Evolutionary conservation across 148 eudicot genomes (phyloP).

Genomic region (Fagopyrum tataricum): DNA sequence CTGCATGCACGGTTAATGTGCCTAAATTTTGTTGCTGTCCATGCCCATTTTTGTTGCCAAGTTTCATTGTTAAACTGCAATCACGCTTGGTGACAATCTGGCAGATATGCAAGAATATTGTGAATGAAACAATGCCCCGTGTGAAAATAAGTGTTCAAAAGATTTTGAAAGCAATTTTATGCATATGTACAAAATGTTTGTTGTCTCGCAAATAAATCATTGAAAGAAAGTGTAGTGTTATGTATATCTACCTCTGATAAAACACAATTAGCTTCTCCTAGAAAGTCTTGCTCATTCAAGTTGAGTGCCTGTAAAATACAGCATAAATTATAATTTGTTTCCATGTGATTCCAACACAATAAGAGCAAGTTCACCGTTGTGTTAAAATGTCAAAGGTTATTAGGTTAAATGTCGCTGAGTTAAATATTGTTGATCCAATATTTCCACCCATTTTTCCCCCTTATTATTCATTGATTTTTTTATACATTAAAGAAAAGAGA

Average conservation of each 20-base stretch:
- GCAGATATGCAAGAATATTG: constrained; percentile 18
- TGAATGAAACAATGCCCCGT: too few species aligned
- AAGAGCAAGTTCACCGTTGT: too few species aligned
- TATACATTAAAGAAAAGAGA: too few species aligned
- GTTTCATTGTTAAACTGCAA: constrained; percentile 52
- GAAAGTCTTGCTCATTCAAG: constrained; percentile 72
- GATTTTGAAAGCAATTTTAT: too few species aligned
- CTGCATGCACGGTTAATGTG: constrained; percentile 60
- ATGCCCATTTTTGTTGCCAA: constrained; percentile 31
- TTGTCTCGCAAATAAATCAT: neutral
- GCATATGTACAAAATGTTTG: neutral
- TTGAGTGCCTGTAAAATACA: constrained; percentile 45
- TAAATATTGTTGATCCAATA: too few species aligned
- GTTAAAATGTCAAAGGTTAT: too few species aligned
- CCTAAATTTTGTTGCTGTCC: constrained; percentile 40
- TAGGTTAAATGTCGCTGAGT: too few species aligned
- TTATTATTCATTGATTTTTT: too few species aligned
- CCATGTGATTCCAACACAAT: neutral
- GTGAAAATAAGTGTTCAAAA: too few species aligned
- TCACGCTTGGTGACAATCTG: constrained; percentile 75
- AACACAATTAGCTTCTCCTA: constrained; percentile 78
- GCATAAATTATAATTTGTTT: neutral
- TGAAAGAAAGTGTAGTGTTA: neutral
- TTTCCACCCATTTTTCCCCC: too few species aligned
- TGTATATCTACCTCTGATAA: constrained; percentile 67